A percentile compares a stretch with the other conserved stretches of the same genome.
phyloP scores from a whole-genome alignment of 1,284 basidiomycete genomes.

The Trametes pubescens region DNA sequence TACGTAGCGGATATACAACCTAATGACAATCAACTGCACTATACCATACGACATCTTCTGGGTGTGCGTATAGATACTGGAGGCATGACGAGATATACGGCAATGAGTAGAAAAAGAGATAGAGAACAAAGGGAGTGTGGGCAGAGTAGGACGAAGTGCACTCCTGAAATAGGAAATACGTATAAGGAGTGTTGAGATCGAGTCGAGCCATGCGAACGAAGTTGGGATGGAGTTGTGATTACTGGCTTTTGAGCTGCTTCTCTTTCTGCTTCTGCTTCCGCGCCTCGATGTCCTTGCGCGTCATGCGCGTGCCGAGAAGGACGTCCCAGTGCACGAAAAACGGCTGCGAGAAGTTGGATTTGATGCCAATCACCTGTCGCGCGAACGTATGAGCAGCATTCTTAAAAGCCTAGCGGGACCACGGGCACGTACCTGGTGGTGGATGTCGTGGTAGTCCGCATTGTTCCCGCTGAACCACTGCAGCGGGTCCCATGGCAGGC shows the following conservation, averaged over 20 bases:
- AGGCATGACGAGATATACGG: too few species aligned
- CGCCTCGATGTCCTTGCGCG: constrained; percentile 66
- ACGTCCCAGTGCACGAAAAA: constrained; percentile 92
- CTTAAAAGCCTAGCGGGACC: too few species aligned
- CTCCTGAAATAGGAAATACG: neutral
- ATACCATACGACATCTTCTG: too few species aligned
- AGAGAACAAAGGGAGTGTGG: neutral
- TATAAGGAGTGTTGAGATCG: neutral
- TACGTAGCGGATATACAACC: too few species aligned
- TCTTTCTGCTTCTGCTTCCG: constrained; percentile 44
- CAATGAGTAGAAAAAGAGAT: too few species aligned
- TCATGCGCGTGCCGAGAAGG: constrained; percentile 85
- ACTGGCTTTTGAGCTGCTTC: constrained; percentile 19
- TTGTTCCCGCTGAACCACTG: constrained; percentile 91
- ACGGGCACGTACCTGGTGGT: constrained; percentile 79
- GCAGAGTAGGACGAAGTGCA: neutral
- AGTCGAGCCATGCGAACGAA: neutral
- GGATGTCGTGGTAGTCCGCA: constrained; percentile 98
- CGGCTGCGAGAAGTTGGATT: constrained; percentile 95
- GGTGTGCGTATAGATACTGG: too few species aligned
- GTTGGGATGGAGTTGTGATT: neutral
- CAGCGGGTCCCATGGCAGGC: constrained; percentile 87
- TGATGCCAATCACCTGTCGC: constrained; percentile 84
- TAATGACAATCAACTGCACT: too few species aligned
- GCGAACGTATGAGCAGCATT: neutral